Evolutionary conservation across 441 rosid species (phyloP).

Genomic region (Francoa sonchifolia): DNA sequence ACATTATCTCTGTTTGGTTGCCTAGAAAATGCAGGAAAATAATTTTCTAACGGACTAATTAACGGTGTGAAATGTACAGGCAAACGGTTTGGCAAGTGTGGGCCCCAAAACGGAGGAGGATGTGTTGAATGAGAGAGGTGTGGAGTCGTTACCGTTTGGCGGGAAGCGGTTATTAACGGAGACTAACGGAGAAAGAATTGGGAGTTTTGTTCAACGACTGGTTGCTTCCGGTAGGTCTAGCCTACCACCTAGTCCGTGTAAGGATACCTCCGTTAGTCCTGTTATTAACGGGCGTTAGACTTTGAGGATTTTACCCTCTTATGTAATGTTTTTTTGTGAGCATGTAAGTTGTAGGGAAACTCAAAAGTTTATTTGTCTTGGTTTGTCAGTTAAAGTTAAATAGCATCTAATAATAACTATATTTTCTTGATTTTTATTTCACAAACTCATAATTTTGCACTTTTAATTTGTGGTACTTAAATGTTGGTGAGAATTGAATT

Average conservation of each 20-base stretch:
- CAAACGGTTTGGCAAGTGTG: conserved; percentile 39
- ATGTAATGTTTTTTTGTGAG: neutral
- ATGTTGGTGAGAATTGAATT: too few relatives aligned
- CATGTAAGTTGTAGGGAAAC: too few relatives aligned
- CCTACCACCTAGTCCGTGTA: conserved; percentile 84
- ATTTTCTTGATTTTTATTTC: too few relatives aligned
- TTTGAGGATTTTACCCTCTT: neutral
- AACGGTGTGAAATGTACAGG: conserved; percentile 39
- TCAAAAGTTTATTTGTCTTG: too few relatives aligned
- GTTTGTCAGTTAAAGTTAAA: too few relatives aligned
- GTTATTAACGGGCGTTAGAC: conserved; percentile 55
- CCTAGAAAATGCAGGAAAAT: neutral
- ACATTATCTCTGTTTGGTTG: neutral
- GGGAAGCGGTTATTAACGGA: conserved; percentile 73
- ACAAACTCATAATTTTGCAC: too few relatives aligned
- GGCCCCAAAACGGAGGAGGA: conserved; percentile 35
- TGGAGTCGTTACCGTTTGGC: conserved; percentile 83
- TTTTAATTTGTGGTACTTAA: too few relatives aligned
- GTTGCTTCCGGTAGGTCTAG: conserved; percentile 67
- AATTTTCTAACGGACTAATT: conserved; percentile 3
- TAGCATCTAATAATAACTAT: too few relatives aligned
- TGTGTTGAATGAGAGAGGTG: conserved; percentile 61
- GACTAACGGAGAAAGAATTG: conserved; percentile 70
- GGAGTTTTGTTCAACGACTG: conserved; percentile 63
- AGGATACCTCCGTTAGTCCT: conserved; percentile 53